phyloP scores from a whole-genome alignment of 148 eudicot genomes.

The Salicornia ramosissima region DNA sequence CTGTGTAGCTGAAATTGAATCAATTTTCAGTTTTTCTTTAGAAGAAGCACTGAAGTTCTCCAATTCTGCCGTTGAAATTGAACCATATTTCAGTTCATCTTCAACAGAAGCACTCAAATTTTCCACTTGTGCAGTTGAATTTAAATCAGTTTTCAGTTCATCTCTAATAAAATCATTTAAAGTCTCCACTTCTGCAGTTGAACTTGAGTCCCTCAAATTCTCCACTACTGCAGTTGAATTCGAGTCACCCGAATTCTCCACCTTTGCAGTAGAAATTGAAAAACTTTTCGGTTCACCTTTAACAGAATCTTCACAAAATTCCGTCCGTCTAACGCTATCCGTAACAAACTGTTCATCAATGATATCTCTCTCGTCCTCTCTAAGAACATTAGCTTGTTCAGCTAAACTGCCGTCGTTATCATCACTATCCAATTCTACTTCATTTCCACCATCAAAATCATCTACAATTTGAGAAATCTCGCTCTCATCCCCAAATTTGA shows the following conservation, averaged over 20 bases:
- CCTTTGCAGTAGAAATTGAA: not conserved
- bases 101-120: not conserved
- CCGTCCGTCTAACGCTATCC: not conserved
- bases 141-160: not conserved
- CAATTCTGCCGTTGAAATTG: not conserved
- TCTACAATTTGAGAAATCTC: slow-evolving; percentile 27
- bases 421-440: slow-evolving; percentile 8
- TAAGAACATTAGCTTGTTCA: not conserved
- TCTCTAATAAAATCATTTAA: not conserved
- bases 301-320: slow-evolving; percentile 2
- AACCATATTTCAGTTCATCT: not conserved
- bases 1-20: not conserved
- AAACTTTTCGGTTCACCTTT: slow-evolving; percentile 7
- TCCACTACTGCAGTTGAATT: not conserved
- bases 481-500: slow-evolving; percentile 67
- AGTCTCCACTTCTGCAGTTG: slow-evolving; percentile 2
- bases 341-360: not conserved
- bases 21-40: not conserved
- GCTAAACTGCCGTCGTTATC: slow-evolving; percentile 10
- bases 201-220: not conserved
- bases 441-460: slow-evolving; percentile 10
- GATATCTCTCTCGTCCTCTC: not conserved
- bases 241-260: slow-evolving; percentile 1
- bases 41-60: not conserved
- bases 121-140: not conserved